Evolutionary conservation across 495 filamentous ascomycete genomes (phyloP).

Genomic region (Letharia columbiana): DNA sequence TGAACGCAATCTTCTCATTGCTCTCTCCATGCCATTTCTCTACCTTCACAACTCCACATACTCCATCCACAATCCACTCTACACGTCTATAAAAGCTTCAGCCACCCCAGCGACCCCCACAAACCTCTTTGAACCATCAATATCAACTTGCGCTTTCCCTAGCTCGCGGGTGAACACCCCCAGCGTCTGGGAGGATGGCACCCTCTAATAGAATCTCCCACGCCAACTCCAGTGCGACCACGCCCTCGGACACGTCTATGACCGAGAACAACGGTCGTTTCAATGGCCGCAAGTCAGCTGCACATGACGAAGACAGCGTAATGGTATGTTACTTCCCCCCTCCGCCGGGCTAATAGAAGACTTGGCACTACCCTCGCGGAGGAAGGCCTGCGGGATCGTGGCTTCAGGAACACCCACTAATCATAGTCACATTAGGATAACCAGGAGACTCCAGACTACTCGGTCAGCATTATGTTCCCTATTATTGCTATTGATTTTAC

Average conservation of each 20-base stretch:
- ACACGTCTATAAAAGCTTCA: conserved; percentile 12
- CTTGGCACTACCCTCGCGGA: not conserved
- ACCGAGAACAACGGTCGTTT: conserved; percentile 52
- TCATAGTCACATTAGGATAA: conserved; percentile 44
- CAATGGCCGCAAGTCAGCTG: conserved; percentile 37
- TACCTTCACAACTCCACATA: conserved; percentile 1
- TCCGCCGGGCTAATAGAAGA: not conserved
- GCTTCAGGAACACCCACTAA: not conserved
- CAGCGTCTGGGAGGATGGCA: conserved; percentile 43
- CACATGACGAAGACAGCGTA: conserved; percentile 37
- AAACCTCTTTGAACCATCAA: conserved; percentile 3
- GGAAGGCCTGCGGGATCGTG: not conserved
- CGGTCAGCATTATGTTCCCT: conserved; percentile 34
- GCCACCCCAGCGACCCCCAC: not conserved
- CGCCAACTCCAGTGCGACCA: conserved; percentile 41
- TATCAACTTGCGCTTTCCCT: conserved; percentile 15
- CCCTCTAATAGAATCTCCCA: conserved; percentile 42
- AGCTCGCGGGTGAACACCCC: conserved; percentile 7
- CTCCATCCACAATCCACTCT: conserved; percentile 9
- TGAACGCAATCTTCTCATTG: conserved; percentile 1
- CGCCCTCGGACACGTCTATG: conserved; percentile 47
- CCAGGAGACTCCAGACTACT: conserved; percentile 77
- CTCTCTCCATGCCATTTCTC: not conserved
- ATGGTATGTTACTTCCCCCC: conserved; percentile 32
- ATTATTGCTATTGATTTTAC: not conserved